Evolutionary conservation across 2,329 filamentous ascomycete genomes (phyloP).

Genomic region (Alternaria arbusti): DNA sequence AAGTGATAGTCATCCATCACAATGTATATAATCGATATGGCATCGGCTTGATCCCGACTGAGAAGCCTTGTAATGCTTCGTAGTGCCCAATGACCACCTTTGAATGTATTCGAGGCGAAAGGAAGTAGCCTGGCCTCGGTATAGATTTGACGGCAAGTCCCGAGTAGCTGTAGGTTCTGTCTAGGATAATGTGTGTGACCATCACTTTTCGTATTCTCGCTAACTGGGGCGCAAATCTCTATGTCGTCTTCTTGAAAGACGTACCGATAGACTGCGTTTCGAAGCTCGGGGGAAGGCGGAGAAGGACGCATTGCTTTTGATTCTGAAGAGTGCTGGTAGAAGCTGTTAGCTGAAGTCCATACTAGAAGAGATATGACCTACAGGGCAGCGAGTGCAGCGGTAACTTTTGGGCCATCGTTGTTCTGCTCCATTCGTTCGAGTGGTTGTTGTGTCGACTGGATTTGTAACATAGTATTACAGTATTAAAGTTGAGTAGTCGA

Average conservation of each 20-base stretch:
- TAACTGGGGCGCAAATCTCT: background rate
- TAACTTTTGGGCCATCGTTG: background rate
- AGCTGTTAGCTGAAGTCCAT: background rate
- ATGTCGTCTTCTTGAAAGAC: background rate
- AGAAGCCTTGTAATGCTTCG: background rate
- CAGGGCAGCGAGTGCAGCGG: background rate
- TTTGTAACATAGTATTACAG: background rate
- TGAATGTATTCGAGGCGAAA: background rate
- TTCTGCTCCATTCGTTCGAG: background rate
- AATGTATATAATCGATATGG: background rate
- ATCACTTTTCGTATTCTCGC: background rate
- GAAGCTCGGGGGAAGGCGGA: slow-evolving; percentile 6
- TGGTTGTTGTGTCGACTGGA: background rate
- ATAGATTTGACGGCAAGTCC: background rate
- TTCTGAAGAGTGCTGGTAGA: background rate
- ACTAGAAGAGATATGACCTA: background rate
- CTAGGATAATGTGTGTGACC: background rate
- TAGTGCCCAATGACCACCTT: background rate
- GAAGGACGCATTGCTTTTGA: background rate
- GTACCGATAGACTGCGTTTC: slow-evolving; percentile 3
- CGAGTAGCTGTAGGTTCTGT: background rate
- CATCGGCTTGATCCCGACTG: background rate
- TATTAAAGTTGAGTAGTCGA: background rate
- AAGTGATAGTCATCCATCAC: background rate
- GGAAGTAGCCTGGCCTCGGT: background rate